A percentile compares a stretch with the other conserved stretches of the same genome.
Evolutionary conservation across 495 filamentous ascomycete species (phyloP).

Genomic region (Elasticomyces elasticus): DNA sequence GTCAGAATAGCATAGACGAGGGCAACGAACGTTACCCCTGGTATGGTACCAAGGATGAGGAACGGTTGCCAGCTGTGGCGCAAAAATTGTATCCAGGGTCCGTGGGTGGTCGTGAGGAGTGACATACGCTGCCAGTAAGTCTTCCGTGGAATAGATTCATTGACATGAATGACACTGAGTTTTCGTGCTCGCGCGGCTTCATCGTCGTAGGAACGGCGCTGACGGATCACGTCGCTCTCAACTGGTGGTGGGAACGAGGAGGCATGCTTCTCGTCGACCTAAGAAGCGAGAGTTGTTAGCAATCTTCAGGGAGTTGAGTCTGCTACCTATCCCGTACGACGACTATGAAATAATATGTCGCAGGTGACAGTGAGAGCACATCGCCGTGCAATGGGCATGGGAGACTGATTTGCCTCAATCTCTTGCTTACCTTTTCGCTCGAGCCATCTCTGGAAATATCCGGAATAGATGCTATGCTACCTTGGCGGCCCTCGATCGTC

Average conservation of each 20-base stretch:
- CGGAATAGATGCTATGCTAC: conserved; percentile 1
- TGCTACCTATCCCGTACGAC: too few species aligned
- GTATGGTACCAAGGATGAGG: conserved; percentile 12
- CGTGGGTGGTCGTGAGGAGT: conserved; percentile 4
- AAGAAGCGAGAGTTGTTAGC: too few species aligned
- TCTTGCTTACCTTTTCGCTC: not conserved
- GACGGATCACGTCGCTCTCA: not conserved
- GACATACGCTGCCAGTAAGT: conserved; percentile 14
- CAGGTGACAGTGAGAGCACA: too few species aligned
- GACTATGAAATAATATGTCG: too few species aligned
- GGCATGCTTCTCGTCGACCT: conserved; percentile 2
- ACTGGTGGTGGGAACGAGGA: not conserved
- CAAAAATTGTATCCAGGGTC: conserved; percentile 10
- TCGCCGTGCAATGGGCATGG: too few species aligned
- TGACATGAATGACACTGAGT: conserved; percentile 12
- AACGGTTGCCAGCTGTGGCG: conserved; percentile 15
- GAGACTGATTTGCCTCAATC: too few species aligned
- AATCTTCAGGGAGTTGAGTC: too few species aligned
- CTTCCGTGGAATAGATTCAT: conserved; percentile 8
- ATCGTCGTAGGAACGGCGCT: not conserved
- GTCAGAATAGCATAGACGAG: conserved; percentile 11
- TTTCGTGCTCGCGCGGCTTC: not conserved
- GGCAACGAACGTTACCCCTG: conserved; percentile 9
- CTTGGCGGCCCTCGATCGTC: conserved; percentile 10
- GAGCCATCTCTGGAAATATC: not conserved